Evolutionary conservation across 139 green algal genomes (phyloP), one percentile per base, ranked within the genome.

Genomic region (Chlamydomonas sphaeroides): DNA sequence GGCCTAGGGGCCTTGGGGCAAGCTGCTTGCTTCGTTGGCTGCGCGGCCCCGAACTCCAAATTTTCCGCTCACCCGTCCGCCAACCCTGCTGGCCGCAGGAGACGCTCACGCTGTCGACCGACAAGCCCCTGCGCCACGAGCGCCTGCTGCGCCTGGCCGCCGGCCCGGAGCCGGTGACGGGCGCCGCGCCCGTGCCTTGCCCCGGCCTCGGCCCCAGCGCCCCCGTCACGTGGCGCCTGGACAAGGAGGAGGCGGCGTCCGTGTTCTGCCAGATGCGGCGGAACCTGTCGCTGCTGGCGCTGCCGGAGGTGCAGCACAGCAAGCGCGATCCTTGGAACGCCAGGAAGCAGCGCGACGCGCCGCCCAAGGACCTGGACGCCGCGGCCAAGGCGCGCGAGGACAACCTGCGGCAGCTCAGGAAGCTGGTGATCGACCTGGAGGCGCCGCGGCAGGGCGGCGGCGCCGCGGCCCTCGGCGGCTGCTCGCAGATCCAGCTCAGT

Each of bases 141-240:
- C n/a, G n/a, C n/a, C n/a, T n/a, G n/a, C n/a, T n/a, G n/a, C n/a
- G n/a, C n/a, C n/a, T n/a, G n/a, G n/a, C n/a, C n/a, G n/a, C n/a
- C n/a, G n/a, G n/a, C n/a, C n/a, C n/a, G n/a, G n/a, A n/a, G n/a
- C n/a, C n/a, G n/a, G n/a, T n/a, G n/a, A n/a, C n/a, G n/a, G n/a
- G n/a, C n/a, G n/a, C n/a, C n/a, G n/a, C n/a, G n/a, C n/a, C n/a
- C n/a, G n/a, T n/a, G n/a, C n/a, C n/a, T n/a, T n/a, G n/a, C n/a
- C n/a, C 28, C 45, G 11, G 45, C 45, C 45, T 10, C 14, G 45
- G 45, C 11, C 45, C 18, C 59, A 21, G 14, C 15, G 42, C 26
- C 32, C 42, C 45, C 2, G 62, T 85, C 23, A 72, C n/a, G 8
- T 98, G 95, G 95, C 90, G 95, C 18, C 57, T 98, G 6, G 95